phyloP scores from a whole-genome alignment of 75 land plant genomes.

The Larix kaempferi region DNA sequence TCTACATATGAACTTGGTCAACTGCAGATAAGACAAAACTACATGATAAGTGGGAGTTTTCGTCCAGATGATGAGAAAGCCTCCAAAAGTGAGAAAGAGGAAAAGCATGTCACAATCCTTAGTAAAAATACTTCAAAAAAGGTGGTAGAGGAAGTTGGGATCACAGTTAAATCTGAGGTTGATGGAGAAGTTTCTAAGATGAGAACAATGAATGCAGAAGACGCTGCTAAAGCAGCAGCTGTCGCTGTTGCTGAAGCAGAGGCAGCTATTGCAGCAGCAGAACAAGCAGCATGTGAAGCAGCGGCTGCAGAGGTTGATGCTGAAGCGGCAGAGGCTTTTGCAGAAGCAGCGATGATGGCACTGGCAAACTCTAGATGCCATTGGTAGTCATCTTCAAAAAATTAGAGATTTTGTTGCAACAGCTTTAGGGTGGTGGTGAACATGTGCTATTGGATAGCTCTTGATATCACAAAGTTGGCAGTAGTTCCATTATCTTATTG shows the following conservation, averaged over 20 bases:
- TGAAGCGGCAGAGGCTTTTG: slow-evolving; percentile 81
- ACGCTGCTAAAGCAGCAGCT: slow-evolving; percentile 88
- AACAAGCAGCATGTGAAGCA: slow-evolving; percentile 81
- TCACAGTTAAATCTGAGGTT: slow-evolving; percentile 25
- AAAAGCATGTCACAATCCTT: slow-evolving; percentile 1
- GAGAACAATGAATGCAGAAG: slow-evolving; percentile 69
- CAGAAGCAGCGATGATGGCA: slow-evolving; percentile 60
- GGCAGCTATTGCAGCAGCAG: slow-evolving; percentile 81
- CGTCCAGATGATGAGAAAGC: not conserved
- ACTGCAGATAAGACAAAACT: slow-evolving; percentile 8
- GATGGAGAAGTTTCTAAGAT: slow-evolving; percentile 65
- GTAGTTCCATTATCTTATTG: not conserved
- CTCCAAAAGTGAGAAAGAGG: slow-evolving; percentile 4
- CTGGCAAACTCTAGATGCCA: slow-evolving; percentile 16
- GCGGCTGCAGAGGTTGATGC: slow-evolving; percentile 94
- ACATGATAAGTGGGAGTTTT: slow-evolving; percentile 8
- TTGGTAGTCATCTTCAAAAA: not conserved
- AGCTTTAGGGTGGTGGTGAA: not conserved
- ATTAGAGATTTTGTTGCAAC: not conserved
- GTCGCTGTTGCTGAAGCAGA: slow-evolving; percentile 91
- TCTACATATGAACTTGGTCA: not conserved
- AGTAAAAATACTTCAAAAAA: not conserved
- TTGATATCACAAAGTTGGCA: not conserved
- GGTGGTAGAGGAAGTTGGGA: slow-evolving; percentile 23
- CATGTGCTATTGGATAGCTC: not conserved